phyloP scores from a whole-genome alignment of 2,329 filamentous ascomycete species.

The Xylariales sp. region DNA sequence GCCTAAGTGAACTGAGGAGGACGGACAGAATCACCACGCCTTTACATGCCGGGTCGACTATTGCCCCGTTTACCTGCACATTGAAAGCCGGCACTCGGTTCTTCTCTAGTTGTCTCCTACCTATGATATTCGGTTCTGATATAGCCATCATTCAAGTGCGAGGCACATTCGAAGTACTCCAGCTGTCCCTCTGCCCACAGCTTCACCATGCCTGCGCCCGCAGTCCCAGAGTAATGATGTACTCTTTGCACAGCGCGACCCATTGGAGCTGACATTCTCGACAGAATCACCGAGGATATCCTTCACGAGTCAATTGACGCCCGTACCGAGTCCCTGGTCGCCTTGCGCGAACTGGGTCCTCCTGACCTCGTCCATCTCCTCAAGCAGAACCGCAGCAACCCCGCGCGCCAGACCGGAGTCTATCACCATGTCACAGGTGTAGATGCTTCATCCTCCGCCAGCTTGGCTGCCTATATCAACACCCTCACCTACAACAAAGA shows the following conservation, averaged over 20 bases:
- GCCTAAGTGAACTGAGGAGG: neutral
- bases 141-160: neutral
- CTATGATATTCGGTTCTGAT: neutral
- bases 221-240: constrained; percentile 26
- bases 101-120: no score
- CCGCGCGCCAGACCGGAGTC: constrained; percentile 72
- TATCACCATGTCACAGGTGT: constrained; percentile 98
- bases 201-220: constrained; percentile 27
- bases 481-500: constrained; percentile 82
- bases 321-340: constrained; percentile 81
- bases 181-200: no score
- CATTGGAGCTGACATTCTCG: constrained; percentile 1
- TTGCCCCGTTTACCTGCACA: no score
- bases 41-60: neutral
- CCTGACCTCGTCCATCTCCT: constrained; percentile 94
- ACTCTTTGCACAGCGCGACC: no score
- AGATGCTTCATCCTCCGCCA: constrained; percentile 95
- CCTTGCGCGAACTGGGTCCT: constrained; percentile 86
- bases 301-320: constrained; percentile 88
- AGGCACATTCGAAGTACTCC: no score
- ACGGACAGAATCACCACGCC: neutral
- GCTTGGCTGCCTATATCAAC: constrained; percentile 96
- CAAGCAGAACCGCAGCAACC: constrained; percentile 61
- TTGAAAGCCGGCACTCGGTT: no score
- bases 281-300: constrained; percentile 88